These are phyloP conservation scores for Cyberlindnera subsufficiens DNA, from an alignment of 805 yeast genomes.

Conservation along the genomic window DNA sequence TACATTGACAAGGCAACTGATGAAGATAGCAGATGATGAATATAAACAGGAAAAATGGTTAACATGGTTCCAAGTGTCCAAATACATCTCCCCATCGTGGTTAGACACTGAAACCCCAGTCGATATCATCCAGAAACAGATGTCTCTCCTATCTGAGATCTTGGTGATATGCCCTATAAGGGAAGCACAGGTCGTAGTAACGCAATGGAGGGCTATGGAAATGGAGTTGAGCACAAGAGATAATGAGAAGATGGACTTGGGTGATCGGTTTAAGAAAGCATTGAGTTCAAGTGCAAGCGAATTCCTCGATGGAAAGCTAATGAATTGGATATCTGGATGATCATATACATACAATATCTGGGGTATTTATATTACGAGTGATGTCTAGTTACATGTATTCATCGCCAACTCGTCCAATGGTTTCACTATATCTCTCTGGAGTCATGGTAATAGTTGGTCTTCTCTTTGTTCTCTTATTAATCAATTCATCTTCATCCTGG, in stretches of 20 bases:
- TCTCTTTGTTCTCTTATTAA: too few relatives aligned
- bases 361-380: too few relatives aligned
- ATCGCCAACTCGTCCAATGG: too few relatives aligned
- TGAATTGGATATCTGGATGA: too few relatives aligned
- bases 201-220: slow-evolving; percentile 57
- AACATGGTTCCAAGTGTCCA: slow-evolving; percentile 54
- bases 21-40: slow-evolving; percentile 5
- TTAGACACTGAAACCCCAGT: slow-evolving; percentile 31
- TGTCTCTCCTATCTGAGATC: slow-evolving; percentile 46
- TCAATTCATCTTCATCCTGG: too few relatives aligned
- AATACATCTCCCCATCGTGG: slow-evolving; percentile 39
- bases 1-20: slow-evolving; percentile 33
- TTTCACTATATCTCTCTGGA: too few relatives aligned
- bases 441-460: too few relatives aligned
- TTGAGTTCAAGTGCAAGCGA: slow-evolving; percentile 19
- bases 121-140: slow-evolving; percentile 40
- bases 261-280: slow-evolving; percentile 17
- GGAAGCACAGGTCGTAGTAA: slow-evolving; percentile 48
- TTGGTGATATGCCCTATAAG: slow-evolving; percentile 47
- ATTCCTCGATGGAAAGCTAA: slow-evolving; percentile 6
- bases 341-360: too few relatives aligned
- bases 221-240: slow-evolving; percentile 29
- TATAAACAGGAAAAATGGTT: slow-evolving; percentile 45
- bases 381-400: too few relatives aligned
- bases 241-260: neutral